Evolutionary conservation across 2,329 filamentous ascomycete genomes (phyloP).

Genomic region (Penicillium sp.): DNA sequence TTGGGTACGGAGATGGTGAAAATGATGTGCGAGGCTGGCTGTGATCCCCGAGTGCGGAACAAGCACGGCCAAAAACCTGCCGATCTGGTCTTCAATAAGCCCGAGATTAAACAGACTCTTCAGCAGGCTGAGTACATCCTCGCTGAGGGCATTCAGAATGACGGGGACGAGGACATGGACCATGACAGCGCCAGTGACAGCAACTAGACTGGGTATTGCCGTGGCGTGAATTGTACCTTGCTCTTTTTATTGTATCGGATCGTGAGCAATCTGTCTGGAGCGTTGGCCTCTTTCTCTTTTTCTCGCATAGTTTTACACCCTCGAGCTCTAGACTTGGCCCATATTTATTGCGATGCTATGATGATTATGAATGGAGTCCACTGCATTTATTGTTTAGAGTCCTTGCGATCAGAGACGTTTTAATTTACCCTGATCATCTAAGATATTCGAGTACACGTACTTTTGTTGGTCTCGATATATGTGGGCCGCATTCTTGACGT

Average conservation of each 20-base stretch:
- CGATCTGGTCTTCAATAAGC: constrained; percentile 45
- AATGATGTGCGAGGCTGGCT: constrained; percentile 51
- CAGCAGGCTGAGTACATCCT: constrained; percentile 49
- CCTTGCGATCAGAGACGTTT: not conserved
- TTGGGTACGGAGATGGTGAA: constrained; percentile 47
- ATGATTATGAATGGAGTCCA: constrained; percentile 18
- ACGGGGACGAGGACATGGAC: constrained; percentile 35
- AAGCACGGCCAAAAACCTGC: constrained; percentile 47
- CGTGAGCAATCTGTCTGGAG: constrained; percentile 8
- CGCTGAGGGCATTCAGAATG: constrained; percentile 43
- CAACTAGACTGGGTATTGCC: constrained; percentile 25
- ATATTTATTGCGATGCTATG: constrained; percentile 14
- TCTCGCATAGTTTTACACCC: not conserved
- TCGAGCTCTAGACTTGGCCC: constrained; percentile 15
- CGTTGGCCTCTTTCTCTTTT: constrained; percentile 1
- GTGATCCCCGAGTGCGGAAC: constrained; percentile 49
- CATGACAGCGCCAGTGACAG: constrained; percentile 44
- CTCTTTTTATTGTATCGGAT: not conserved
- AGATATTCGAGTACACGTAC: not conserved
- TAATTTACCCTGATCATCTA: no score
- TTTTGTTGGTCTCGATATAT: not conserved
- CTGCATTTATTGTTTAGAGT: not conserved
- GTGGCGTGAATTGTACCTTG: not conserved
- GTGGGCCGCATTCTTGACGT: not conserved
- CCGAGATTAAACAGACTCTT: constrained; percentile 41